Evolutionary conservation across 2,329 filamentous ascomycete species (phyloP).

Genomic region (Laburnicola sp.): DNA sequence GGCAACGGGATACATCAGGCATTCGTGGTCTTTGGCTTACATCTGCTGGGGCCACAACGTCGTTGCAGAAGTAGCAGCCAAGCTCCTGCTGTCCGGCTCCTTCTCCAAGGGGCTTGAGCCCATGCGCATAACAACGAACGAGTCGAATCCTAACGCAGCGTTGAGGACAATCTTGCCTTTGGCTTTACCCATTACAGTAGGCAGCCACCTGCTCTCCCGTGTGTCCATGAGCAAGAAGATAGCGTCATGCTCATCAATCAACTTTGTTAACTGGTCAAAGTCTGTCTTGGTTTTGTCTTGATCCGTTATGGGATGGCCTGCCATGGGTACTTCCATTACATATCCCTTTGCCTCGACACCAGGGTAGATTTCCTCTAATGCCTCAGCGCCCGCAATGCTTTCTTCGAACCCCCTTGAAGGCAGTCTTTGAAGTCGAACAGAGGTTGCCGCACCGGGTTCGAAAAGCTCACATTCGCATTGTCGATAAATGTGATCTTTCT

Average conservation of each 20-base stretch:
- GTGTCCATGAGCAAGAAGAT: constrained; percentile 98
- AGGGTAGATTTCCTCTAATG: constrained; percentile 83
- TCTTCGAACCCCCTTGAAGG: constrained; percentile 77
- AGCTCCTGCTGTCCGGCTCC: constrained; percentile 63
- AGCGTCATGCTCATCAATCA: constrained; percentile 85
- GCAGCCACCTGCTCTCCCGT: constrained; percentile 90
- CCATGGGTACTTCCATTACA: constrained; percentile 88
- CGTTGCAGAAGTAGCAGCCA: constrained; percentile 98
- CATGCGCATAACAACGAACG: constrained; percentile 98
- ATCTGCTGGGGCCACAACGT: constrained; percentile 91
- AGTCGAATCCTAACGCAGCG: constrained; percentile 93
- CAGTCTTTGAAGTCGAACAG: constrained; percentile 91
- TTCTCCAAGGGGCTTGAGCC: constrained; percentile 58
- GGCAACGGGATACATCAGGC: background rate
- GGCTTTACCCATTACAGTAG: constrained; percentile 93
- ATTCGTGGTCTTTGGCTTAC: constrained; percentile 58
- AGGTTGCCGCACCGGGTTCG: constrained; percentile 93
- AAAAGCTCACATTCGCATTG: constrained; percentile 90
- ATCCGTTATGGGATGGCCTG: constrained; percentile 84
- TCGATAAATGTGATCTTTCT: constrained; percentile 95
- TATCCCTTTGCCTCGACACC: constrained; percentile 82
- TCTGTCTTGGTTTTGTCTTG: constrained; percentile 70
- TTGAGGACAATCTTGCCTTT: constrained; percentile 95
- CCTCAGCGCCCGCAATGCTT: constrained; percentile 81
- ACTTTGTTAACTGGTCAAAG: constrained; percentile 70